Evolutionary conservation across 2,329 filamentous ascomycete genomes (phyloP).

Genomic region (Neonectria ditissima): DNA sequence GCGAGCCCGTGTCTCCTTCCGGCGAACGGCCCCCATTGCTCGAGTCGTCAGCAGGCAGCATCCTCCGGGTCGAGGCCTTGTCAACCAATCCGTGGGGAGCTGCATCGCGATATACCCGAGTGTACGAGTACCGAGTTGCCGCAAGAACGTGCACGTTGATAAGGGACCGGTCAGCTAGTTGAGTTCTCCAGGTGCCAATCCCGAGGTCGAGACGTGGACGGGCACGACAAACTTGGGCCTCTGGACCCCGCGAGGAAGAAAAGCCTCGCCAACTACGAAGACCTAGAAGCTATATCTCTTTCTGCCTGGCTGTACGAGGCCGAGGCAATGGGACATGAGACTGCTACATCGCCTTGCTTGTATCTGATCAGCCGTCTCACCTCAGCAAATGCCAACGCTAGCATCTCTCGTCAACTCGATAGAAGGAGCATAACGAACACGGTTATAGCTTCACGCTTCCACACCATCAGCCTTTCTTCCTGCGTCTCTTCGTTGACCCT

Average conservation of each 20-base stretch:
- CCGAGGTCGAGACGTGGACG: neutral
- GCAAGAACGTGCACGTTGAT: neutral
- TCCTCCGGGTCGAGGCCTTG: neutral
- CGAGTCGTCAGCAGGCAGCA: slow-evolving; percentile 24
- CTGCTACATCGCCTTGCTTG: neutral
- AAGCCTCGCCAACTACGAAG: slow-evolving; percentile 3
- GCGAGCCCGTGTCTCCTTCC: slow-evolving; percentile 14
- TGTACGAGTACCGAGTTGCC: neutral
- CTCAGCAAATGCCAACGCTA: slow-evolving; percentile 15
- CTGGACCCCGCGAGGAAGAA: neutral
- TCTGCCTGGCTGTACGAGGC: slow-evolving; percentile 1
- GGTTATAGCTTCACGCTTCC: neutral
- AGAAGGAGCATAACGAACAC: neutral
- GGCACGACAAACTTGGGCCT: neutral
- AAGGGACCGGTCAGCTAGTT: neutral
- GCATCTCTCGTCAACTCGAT: neutral
- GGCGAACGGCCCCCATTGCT: slow-evolving; percentile 21
- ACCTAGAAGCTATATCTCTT: slow-evolving; percentile 4
- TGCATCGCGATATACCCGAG: neutral
- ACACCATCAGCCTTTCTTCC: neutral
- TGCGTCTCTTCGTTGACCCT: neutral
- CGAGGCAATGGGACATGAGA: slow-evolving; percentile 6
- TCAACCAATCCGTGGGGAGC: neutral
- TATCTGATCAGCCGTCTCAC: slow-evolving; percentile 23
- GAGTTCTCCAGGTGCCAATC: neutral